A percentile compares a stretch with the other conserved stretches of the same genome.
These are phyloP conservation scores for Avena atlantica DNA, from an alignment of 176 grass and related monocot genomes.

Conservation along the genomic window DNA sequence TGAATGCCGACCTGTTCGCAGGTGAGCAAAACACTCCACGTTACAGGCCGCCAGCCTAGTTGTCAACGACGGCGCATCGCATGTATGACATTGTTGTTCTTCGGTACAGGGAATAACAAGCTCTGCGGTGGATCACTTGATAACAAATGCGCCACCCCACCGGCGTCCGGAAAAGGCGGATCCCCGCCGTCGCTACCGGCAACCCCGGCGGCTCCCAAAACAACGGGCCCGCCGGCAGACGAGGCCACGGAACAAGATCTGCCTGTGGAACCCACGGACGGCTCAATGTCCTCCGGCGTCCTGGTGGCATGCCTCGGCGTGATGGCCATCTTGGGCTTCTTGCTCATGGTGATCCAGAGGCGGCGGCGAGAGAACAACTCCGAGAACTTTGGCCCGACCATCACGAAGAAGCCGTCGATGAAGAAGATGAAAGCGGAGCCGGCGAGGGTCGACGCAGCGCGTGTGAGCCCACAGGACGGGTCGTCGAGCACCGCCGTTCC, in stretches of 20 bases:
- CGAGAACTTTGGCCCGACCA: conserved; percentile 37
- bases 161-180: conserved; percentile 18
- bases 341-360: conserved; percentile 41
- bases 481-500: background rate
- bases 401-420: conserved; percentile 7
- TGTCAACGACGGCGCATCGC: background rate
- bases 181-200: conserved; percentile 8
- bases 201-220: background rate
- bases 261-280: background rate
- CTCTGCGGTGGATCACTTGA: conserved; percentile 71
- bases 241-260: background rate
- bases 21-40: conserved; percentile 45
- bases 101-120: conserved; percentile 66
- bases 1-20: conserved; percentile 46
- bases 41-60: background rate
- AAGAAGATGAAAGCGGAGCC: background rate
- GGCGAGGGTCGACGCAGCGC: conserved; percentile 1
- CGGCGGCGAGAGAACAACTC: conserved; percentile 26
- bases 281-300: conserved; percentile 2
- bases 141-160: conserved; percentile 39
- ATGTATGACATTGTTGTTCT: background rate
- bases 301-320: conserved; percentile 44
- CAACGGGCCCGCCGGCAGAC: background rate
- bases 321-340: conserved; percentile 44
- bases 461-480: background rate